phyloP scores from a whole-genome alignment of 1,284 basidiomycete genomes.

The Anthracocystis walkeri region DNA sequence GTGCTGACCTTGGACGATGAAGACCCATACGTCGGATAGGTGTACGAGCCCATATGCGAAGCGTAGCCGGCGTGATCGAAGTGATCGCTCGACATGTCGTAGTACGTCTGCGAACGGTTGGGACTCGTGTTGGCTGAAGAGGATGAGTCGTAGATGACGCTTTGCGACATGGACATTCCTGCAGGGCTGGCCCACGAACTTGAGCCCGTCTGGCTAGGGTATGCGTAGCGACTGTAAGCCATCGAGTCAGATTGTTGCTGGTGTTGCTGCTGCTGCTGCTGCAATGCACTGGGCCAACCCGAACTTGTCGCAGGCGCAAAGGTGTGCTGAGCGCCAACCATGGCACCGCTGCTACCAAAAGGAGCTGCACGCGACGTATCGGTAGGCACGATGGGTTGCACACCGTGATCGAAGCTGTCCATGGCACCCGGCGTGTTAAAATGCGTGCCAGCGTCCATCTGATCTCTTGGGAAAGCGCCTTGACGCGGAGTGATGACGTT shows the following conservation, averaged over 20 bases:
- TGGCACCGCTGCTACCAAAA: conserved; percentile 15
- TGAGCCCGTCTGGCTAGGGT: conserved; percentile 21
- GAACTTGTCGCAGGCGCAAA: conserved; percentile 16
- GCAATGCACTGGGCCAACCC: conserved; percentile 10
- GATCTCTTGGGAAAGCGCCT: conserved; percentile 29
- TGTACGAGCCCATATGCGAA: conserved; percentile 26
- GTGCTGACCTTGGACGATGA: conserved; percentile 25
- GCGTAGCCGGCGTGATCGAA: conserved; percentile 28
- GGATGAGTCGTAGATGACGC: conserved; percentile 41
- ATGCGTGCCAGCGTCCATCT: conserved; percentile 18
- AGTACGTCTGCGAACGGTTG: conserved; percentile 41
- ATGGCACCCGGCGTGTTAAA: conserved; percentile 12
- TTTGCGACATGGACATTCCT: conserved; percentile 40
- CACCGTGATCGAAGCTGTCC: conserved; percentile 23
- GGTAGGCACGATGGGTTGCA: conserved; percentile 13
- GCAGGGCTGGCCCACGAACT: conserved; percentile 22
- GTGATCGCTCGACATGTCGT: conserved; percentile 38
- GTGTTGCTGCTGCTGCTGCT: conserved; percentile 11
- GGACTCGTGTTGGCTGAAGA: conserved; percentile 44
- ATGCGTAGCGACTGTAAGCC: conserved; percentile 29
- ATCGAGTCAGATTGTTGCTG: conserved; percentile 25
- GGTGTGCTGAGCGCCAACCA: conserved; percentile 20
- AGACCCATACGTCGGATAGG: conserved; percentile 24
- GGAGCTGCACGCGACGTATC: conserved; percentile 34
- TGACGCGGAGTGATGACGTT: conserved; percentile 42